Percentiles rank a stretch among this genome's conserved stretches.
These are phyloP conservation scores for Ballota nigra DNA, from an alignment of 257 asterid genomes.

Conservation along the genomic window DNA sequence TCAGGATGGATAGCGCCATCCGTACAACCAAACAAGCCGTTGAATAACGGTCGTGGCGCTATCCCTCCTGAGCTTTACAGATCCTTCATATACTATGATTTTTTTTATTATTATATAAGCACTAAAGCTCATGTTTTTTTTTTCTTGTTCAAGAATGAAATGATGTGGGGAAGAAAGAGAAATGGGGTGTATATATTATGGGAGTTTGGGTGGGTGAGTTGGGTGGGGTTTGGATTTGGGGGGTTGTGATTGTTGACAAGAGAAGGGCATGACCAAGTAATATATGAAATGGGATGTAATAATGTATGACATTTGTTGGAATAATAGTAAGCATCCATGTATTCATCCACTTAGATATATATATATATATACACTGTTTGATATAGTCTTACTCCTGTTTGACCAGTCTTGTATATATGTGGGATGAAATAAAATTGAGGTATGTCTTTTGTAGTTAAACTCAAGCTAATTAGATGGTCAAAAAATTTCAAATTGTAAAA, in stretches of 20 bases:
- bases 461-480: too few relatives aligned
- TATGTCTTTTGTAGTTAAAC: too few relatives aligned
- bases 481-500: too few relatives aligned
- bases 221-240: background rate
- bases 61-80: slow-evolving; percentile 94
- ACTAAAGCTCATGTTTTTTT: background rate
- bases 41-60: slow-evolving; percentile 41
- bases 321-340: too few relatives aligned
- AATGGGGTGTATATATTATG: background rate
- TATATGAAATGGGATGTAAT: too few relatives aligned
- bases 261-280: background rate
- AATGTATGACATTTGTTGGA: too few relatives aligned
- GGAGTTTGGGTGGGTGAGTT: background rate
- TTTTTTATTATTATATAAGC: background rate
- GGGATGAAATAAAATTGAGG: too few relatives aligned
- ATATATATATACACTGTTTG: too few relatives aligned
- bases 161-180: slow-evolving; percentile 18
- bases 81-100: slow-evolving; percentile 39
- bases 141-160: background rate
- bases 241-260: background rate
- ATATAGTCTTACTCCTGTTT: too few relatives aligned
- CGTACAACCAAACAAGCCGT: background rate
- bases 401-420: too few relatives aligned
- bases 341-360: too few relatives aligned
- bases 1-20: slow-evolving; percentile 73